Evolutionary conservation across 129 eudicot genomes (phyloP).

Genomic region (Helianthus tuberosus): DNA sequence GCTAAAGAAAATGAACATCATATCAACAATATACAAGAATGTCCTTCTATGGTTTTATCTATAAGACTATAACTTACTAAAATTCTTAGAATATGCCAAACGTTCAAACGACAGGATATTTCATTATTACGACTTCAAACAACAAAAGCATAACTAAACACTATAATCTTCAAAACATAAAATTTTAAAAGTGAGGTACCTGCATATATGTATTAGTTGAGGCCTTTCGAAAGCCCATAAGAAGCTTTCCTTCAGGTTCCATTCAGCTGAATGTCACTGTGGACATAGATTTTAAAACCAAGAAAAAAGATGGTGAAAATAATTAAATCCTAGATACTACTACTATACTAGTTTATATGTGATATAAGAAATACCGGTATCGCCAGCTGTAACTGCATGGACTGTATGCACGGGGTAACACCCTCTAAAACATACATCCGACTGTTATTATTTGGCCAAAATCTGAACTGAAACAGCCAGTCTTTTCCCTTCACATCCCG

Average conservation of each 20-base stretch:
- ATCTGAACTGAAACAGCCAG: constrained; percentile 8
- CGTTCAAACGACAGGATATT: too few relatives aligned
- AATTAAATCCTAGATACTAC: neutral
- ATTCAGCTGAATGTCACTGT: constrained; percentile 4
- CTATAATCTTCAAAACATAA: neutral
- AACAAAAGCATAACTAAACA: neutral
- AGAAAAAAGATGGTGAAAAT: neutral
- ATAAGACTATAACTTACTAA: too few relatives aligned
- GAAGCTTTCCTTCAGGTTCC: constrained; percentile 11
- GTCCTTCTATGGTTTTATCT: neutral
- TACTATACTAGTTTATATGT: neutral
- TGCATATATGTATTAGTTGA: neutral
- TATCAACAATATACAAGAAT: too few relatives aligned
- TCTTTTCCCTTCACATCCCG: constrained; percentile 11
- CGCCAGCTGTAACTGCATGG: constrained; percentile 12
- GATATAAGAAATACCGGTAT: neutral
- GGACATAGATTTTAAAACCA: neutral
- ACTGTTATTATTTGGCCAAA: constrained; percentile 19
- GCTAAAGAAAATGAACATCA: too few relatives aligned
- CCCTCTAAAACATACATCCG: constrained; percentile 20
- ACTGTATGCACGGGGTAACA: constrained; percentile 12
- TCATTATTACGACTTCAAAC: too few relatives aligned
- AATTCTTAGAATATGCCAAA: too few relatives aligned
- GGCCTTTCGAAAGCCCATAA: constrained; percentile 3
- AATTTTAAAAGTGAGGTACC: neutral